Conservation (phyloP, 2,329 filamentous ascomycete species). For the Septoria linicola region DNA sequence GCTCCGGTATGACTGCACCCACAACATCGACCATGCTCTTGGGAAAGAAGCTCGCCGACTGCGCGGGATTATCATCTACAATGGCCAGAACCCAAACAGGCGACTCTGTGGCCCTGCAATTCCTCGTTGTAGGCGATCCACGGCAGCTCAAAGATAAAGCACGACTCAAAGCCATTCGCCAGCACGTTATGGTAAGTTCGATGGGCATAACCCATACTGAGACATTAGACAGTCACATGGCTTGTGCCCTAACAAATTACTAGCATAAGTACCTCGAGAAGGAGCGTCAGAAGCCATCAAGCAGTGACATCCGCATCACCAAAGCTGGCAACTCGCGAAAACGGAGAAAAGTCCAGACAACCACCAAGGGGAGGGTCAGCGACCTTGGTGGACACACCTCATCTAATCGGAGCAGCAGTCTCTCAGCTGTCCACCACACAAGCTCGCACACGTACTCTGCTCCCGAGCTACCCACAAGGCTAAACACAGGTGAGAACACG, state of each 20-base stretch:
- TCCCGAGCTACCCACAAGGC: neutral
- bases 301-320: slow-evolving; percentile 29
- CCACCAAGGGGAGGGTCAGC: neutral
- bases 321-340: slow-evolving; percentile 16
- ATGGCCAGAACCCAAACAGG: neutral
- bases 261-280: slow-evolving; percentile 36
- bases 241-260: too few relatives aligned
- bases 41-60: neutral
- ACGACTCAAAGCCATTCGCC: slow-evolving; percentile 33
- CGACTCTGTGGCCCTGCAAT: slow-evolving; percentile 18
- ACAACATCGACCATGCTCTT: too few relatives aligned
- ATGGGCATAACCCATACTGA: too few relatives aligned
- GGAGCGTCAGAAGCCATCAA: slow-evolving; percentile 30
- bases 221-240: too few relatives aligned
- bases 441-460: too few relatives aligned
- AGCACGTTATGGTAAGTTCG: slow-evolving; percentile 39
- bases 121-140: slow-evolving; percentile 33
- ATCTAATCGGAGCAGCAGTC: neutral
- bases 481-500: neutral
- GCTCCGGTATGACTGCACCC: too few relatives aligned
- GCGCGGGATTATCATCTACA: too few relatives aligned
- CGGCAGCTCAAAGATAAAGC: slow-evolving; percentile 32
- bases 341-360: slow-evolving; percentile 3
- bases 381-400: neutral
- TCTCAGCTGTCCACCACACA: too few relatives aligned